phyloP scores from a whole-genome alignment of 106 monocot genomes.

The Hemerocallis citrina region DNA sequence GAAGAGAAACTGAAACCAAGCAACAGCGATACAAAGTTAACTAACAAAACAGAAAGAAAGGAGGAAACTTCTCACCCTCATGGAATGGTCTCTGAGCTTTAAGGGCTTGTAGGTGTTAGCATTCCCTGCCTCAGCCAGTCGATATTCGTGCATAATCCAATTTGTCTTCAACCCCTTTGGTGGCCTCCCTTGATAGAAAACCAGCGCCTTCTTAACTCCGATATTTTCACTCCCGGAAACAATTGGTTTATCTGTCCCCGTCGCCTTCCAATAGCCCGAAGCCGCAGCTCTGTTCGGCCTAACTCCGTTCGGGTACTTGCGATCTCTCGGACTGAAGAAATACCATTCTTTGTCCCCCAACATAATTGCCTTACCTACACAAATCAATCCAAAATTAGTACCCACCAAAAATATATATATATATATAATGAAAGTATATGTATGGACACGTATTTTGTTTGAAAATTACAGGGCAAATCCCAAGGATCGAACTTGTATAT shows the following conservation, averaged over 20 bases:
- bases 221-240: constrained; percentile 14
- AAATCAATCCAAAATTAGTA: too few relatives aligned
- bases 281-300: constrained; percentile 57
- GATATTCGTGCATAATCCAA: constrained; percentile 92
- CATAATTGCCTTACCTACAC: constrained; percentile 23
- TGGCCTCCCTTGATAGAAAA: constrained; percentile 68
- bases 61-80: constrained; percentile 44
- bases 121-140: constrained; percentile 42
- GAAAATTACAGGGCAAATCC: constrained; percentile 38
- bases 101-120: constrained; percentile 40
- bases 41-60: too few relatives aligned
- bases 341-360: constrained; percentile 58
- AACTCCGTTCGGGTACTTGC: constrained; percentile 59
- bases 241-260: constrained; percentile 57
- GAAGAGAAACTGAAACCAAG: too few relatives aligned
- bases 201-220: constrained; percentile 75
- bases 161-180: constrained; percentile 71
- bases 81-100: constrained; percentile 44
- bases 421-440: too few relatives aligned
- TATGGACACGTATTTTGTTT: neutral
- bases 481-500: constrained; percentile 65
- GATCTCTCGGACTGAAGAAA: constrained; percentile 57
- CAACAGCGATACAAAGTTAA: too few relatives aligned
- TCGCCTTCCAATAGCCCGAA: constrained; percentile 64
- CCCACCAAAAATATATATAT: too few relatives aligned